These are phyloP conservation scores for Pseudogymnoascus sp. DNA, from an alignment of 2,329 filamentous ascomycete species.

Conservation along the genomic window DNA sequence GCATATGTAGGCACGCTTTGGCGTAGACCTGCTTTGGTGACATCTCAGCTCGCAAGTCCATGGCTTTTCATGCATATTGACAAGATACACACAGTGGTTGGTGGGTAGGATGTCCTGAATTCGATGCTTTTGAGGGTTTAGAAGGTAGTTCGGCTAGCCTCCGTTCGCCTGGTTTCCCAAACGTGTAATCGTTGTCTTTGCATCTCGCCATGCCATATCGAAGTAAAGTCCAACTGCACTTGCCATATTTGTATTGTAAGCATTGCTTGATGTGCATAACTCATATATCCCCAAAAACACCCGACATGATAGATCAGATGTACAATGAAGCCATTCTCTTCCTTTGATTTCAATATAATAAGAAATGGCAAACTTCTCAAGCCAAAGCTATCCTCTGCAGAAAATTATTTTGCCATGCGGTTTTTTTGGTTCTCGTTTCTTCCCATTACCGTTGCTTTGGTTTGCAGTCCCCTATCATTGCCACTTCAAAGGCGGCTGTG, in stretches of 20 bases:
- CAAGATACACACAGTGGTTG: no score
- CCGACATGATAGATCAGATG: no score
- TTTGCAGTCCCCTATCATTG: background rate
- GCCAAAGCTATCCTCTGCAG: no score
- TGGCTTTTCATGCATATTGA: no score
- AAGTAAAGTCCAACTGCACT: background rate
- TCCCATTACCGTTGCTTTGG: background rate
- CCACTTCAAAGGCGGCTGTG: background rate
- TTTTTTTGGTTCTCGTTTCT: background rate
- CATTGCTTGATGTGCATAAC: background rate
- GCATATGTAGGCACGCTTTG: no score
- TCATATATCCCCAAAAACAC: background rate
- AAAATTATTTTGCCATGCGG: background rate
- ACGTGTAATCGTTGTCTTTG: background rate
- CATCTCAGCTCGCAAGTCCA: no score
- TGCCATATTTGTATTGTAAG: background rate
- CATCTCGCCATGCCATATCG: background rate
- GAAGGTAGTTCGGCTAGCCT: no score
- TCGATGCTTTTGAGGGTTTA: no score
- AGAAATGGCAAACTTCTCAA: no score
- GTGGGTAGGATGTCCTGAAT: background rate
- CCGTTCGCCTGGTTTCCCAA: no score
- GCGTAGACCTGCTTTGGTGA: no score
- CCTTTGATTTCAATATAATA: background rate
- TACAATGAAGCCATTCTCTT: no score